Conservation (phyloP, 129 eudicot genomes). For the Arctium lappa region DNA sequence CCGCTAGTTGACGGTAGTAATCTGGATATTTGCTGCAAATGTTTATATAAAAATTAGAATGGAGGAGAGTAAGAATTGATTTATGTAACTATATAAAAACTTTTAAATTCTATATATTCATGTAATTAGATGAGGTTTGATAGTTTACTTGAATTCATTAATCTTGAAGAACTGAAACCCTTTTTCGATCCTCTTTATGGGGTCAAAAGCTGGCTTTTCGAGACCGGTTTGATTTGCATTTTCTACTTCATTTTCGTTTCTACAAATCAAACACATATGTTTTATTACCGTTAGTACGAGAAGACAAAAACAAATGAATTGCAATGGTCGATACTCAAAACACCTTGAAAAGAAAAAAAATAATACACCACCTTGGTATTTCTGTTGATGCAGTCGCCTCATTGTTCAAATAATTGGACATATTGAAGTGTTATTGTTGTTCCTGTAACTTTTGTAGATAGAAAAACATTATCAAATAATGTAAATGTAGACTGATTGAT, state of each 20-base stretch:
- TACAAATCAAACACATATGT: not conserved
- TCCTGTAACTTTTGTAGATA: not conserved
- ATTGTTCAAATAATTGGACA: slow-evolving; percentile 14
- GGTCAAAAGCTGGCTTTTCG: not conserved
- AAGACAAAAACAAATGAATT: not conserved
- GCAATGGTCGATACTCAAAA: not conserved
- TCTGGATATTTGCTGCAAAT: slow-evolving; percentile 11
- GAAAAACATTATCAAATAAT: not conserved
- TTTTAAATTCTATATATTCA: not conserved
- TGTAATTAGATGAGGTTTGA: not conserved
- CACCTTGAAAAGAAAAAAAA: not conserved
- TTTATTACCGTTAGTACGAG: not conserved
- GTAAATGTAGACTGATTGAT: too few relatives aligned
- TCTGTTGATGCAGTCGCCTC: not conserved
- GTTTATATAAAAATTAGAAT: not conserved
- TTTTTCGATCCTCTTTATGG: slow-evolving; percentile 2
- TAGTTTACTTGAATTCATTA: slow-evolving; percentile 18
- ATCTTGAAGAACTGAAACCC: slow-evolving; percentile 25
- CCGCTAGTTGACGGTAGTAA: slow-evolving; percentile 8
- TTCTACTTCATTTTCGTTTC: slow-evolving; percentile 9
- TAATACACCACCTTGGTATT: slow-evolving; percentile 6
- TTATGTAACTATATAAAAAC: not conserved
- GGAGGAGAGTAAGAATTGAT: not conserved
- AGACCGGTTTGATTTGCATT: not conserved
- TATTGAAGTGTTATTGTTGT: not conserved